Percentiles rank a stretch among this genome's conserved stretches.
Conservation (phyloP, 2,329 filamentous ascomycete species). For the Scedosporium dehoogii region DNA sequence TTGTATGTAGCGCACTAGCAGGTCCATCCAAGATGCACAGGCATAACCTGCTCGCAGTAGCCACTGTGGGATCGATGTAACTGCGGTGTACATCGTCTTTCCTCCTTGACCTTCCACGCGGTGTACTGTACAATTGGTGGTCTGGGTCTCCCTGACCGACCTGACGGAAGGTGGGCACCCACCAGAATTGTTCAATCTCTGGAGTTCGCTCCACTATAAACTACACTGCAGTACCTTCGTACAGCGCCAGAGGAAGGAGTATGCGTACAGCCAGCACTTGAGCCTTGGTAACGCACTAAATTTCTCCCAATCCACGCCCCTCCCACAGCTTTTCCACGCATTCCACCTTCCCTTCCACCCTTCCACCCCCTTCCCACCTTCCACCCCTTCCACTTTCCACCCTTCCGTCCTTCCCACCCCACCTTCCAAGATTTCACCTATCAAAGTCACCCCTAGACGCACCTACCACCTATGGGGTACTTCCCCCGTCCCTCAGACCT, state of each 20-base stretch:
- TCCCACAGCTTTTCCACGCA: neutral
- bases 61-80: neutral
- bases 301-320: constrained; percentile 1
- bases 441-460: neutral
- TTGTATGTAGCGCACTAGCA: neutral
- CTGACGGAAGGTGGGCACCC: too few relatives aligned
- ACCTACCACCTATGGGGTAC: neutral
- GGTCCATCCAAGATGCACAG: neutral
- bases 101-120: neutral
- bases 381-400: neutral
- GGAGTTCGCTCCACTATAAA: too few relatives aligned
- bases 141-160: neutral
- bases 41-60: neutral
- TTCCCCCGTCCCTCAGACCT: neutral
- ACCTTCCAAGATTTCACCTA: neutral
- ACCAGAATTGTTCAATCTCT: too few relatives aligned
- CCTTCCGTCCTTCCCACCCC: neutral
- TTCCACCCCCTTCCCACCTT: neutral
- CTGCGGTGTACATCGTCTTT: neutral
- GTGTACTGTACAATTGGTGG: neutral
- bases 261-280: too few relatives aligned
- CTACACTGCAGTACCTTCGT: too few relatives aligned
- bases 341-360: neutral
- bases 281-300: neutral
- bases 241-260: too few relatives aligned